phyloP scores from a whole-genome alignment of 2,329 filamentous ascomycete species.

The Coniochaeta sp. region DNA sequence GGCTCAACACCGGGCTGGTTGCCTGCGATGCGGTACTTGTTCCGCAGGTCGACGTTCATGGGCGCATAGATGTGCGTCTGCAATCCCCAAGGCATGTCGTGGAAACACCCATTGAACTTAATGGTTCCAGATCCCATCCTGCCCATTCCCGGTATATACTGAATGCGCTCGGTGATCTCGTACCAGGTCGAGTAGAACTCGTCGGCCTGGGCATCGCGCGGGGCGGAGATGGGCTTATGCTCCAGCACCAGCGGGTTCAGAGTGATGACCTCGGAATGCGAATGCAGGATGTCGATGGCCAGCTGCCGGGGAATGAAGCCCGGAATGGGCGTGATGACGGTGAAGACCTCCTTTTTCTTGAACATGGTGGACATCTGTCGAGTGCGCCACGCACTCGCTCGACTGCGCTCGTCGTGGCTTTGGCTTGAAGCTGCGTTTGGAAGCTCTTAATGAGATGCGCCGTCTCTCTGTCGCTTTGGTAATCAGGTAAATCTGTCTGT shows the following conservation, averaged over 20 bases:
- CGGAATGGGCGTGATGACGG: slow-evolving; percentile 63
- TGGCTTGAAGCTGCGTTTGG: background rate
- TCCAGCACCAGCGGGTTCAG: slow-evolving; percentile 62
- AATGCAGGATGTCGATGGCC: slow-evolving; percentile 65
- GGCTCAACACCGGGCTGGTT: slow-evolving; percentile 62
- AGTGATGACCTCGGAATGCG: slow-evolving; percentile 63
- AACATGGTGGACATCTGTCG: slow-evolving; percentile 30
- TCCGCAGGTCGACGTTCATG: slow-evolving; percentile 58
- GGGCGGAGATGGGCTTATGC: slow-evolving; percentile 57
- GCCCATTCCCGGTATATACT: slow-evolving; percentile 60
- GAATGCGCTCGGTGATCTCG: slow-evolving; percentile 63
- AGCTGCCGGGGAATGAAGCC: slow-evolving; percentile 64
- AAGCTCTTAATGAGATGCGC: background rate
- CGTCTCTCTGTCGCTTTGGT: background rate
- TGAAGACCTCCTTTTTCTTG: slow-evolving; percentile 59
- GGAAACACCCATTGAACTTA: slow-evolving; percentile 64
- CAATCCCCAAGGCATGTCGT: slow-evolving; percentile 64
- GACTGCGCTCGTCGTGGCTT: background rate
- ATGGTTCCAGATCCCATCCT: slow-evolving; percentile 59
- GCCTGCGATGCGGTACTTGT: slow-evolving; percentile 61
- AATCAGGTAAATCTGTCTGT: background rate
- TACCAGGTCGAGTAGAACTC: slow-evolving; percentile 72
- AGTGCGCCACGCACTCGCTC: background rate
- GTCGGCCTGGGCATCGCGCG: slow-evolving; percentile 60
- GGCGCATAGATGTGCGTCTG: slow-evolving; percentile 68